phyloP scores from a whole-genome alignment of 1,284 basidiomycete species.

The Ganoderma sinense region DNA sequence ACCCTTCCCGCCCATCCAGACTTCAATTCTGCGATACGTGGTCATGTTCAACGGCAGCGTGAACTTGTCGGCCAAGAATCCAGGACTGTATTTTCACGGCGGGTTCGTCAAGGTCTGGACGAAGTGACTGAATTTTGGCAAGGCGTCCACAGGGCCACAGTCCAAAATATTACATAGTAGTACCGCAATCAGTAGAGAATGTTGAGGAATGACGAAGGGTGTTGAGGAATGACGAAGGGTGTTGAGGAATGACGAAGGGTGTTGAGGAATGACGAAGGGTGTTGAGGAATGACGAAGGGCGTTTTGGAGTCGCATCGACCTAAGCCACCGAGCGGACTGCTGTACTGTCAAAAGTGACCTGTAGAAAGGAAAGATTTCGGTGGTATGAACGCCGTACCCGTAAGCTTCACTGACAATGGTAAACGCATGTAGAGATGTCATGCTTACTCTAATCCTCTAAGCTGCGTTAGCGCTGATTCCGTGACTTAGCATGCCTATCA shows the following conservation, averaged over 20 bases:
- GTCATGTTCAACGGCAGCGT: neutral
- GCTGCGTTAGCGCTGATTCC: conserved; percentile 29
- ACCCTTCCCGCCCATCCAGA: neutral
- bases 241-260: too few species aligned
- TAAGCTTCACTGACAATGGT: neutral
- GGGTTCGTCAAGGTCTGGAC: too few species aligned
- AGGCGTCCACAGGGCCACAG: neutral
- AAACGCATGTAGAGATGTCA: neutral
- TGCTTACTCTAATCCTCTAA: neutral
- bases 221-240: too few species aligned
- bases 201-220: neutral
- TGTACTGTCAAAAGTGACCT: neutral
- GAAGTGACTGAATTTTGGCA: too few species aligned
- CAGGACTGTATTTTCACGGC: too few species aligned
- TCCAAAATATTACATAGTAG: neutral
- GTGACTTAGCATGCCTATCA: conserved; percentile 39
- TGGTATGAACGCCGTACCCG: neutral
- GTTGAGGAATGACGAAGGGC: neutral
- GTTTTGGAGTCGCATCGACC: neutral
- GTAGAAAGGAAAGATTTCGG: neutral
- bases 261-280: neutral
- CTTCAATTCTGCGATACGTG: neutral
- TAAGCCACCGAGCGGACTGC: neutral
- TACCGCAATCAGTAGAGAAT: neutral
- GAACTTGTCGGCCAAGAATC: neutral